Evolutionary conservation across 371 early-diverging fungal genomes (phyloP), one percentile per base, ranked within the genome.

Genomic region (Coemansia sp.): DNA sequence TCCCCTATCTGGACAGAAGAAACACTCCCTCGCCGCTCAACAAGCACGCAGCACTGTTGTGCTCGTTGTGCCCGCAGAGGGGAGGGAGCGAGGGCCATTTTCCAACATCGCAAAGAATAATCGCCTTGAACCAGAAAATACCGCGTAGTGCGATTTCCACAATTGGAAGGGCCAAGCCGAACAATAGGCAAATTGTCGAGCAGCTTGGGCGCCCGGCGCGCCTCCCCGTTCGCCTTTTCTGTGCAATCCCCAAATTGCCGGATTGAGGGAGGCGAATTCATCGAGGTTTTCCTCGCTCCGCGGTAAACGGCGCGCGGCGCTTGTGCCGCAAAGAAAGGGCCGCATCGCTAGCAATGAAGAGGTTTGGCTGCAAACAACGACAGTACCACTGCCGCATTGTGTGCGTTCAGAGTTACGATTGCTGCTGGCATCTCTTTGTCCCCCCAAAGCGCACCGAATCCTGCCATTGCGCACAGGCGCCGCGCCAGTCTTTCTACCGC

Each of bases 181-280:
- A 53, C 53, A 53, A 53, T 57, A 33, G 57, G 14, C 9, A 16
- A 16, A 43, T 45, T 57, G 47, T 47, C 34, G 10, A 30, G 5
- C n/a, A n/a, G 4, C 39, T 26, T 57, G 31, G 30, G 30, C 14
- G 16, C 34, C 35, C 35, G 0, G 35, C 3, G 4, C 11, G 31
- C 11, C 35, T 52, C 26, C 31, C 52, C 34, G 33, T 35, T 45
- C 5, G 5, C 45, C 4, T 16, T 4, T 45, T 9, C 41, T 45
- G 14, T n/a, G 16, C 20, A 45, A 16, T 20, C 45, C 45, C 20
- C 45, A 45, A 20, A 20, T 20, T 20, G 20, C 20, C 20, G 20
- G 20, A 20, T 20, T 20, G 20, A 20, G 20, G 20, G 20, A 20
- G 20, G 20, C 20, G 20, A 20, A 20, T 20, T 20, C 20, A 20